phyloP scores from a whole-genome alignment of 2,329 filamentous ascomycete genomes.

The Metarhizium humberi region DNA sequence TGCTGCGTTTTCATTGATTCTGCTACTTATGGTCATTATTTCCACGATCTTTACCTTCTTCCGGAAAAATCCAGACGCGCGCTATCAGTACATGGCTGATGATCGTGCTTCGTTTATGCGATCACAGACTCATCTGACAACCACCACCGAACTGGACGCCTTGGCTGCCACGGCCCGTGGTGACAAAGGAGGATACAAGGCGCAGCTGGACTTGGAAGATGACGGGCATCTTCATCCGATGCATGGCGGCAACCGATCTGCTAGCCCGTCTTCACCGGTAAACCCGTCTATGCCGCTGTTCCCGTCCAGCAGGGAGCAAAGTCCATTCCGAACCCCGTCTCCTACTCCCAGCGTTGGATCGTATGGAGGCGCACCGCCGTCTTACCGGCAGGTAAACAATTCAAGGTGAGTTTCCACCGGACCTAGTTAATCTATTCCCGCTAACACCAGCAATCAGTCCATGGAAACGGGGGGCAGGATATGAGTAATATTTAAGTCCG shows the following conservation, averaged over 20 bases:
- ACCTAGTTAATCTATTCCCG: background rate
- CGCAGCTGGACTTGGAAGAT: constrained; percentile 29
- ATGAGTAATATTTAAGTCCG: constrained; percentile 20
- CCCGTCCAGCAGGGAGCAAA: constrained; percentile 27
- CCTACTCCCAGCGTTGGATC: constrained; percentile 22
- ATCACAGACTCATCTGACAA: constrained; percentile 68
- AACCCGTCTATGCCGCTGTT: constrained; percentile 35
- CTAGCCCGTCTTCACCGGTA: constrained; percentile 21
- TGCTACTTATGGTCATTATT: constrained; percentile 66
- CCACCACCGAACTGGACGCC: constrained; percentile 79
- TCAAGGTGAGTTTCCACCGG: constrained; percentile 21
- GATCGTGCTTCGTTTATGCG: constrained; percentile 96
- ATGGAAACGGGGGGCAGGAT: constrained; percentile 36
- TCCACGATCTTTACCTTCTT: constrained; percentile 59
- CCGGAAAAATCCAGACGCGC: constrained; percentile 85
- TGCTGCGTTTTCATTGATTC: constrained; percentile 69
- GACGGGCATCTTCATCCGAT: constrained; percentile 30
- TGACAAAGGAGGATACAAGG: constrained; percentile 37
- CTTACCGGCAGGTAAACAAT: constrained; percentile 28
- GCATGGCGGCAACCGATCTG: constrained; percentile 12
- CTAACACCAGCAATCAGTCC: constrained; percentile 22
- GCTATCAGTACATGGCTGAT: constrained; percentile 91
- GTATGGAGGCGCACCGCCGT: constrained; percentile 1
- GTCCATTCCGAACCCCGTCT: constrained; percentile 25
- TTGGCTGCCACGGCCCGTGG: constrained; percentile 83